Base-by-base conservation (phyloP, 345 rosid species). In the Theobroma cacao region DNA sequence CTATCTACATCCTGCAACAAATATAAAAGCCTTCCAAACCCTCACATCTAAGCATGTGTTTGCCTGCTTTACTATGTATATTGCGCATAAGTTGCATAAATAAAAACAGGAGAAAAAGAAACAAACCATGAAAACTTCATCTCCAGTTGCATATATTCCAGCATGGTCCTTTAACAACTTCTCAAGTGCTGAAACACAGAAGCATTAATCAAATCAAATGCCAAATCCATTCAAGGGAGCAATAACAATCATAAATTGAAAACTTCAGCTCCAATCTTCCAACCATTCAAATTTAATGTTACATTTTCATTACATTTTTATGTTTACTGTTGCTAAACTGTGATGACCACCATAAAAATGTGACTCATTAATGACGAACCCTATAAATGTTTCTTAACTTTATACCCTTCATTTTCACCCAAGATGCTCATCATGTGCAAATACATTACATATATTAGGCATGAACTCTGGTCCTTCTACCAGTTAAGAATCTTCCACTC, bases 111-210 rank as follows among this genome's bases (percentile, higher is more conserved):
- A 50, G 43, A 71, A 4, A 28, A 11, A n/a, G 28, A 65, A 66
- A 74, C 81, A 72, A 77, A 90, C 98, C 98, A 91, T 74, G 77
- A 6, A 89, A 87, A 92, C 86, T 82, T 90, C 90, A 79, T 91
- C 92, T 63, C 94, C 95, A 34, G 89, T 91, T 0, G 97, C 98
- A 82, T 89, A 92, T 84, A 81, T 88, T 69, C 98, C 92, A 77
- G 95, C 83, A 47, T 72, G 86, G 75, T 72, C 88, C 76, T 81
- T 87, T 66, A 95, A 82, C 47, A 93, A 87, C 84, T 85, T 84
- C 88, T 92, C 95, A 13, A 93, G 91, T 13, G 94, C 94, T 95
- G 87, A 82, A 79, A 82, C 70, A 84, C 55, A 76, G 24, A 7
- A 43, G 41, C 22, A n/a, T 13, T 28, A 13, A 74, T 75, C 59